These are phyloP conservation scores for Phialophora tarda DNA, from an alignment of 2,329 filamentous ascomycete genomes.

Conservation along the genomic window DNA sequence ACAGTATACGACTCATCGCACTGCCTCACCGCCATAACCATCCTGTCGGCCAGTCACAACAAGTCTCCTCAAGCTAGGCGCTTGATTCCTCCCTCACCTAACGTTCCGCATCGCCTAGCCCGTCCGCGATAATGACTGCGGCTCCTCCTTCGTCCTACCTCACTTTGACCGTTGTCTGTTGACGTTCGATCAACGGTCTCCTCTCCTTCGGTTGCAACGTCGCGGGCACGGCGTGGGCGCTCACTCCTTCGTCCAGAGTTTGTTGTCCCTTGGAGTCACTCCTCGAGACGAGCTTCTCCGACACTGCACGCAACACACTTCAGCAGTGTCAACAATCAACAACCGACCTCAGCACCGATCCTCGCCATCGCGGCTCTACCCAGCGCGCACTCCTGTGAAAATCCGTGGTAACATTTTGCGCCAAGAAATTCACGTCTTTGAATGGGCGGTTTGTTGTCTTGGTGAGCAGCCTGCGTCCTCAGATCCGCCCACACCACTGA, in stretches of 20 bases:
- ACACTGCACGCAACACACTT: slow-evolving; percentile 1
- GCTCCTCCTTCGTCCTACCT: slow-evolving; percentile 23
- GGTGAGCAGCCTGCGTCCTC: slow-evolving; percentile 15
- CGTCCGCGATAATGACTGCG: slow-evolving; percentile 27
- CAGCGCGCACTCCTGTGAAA: slow-evolving; percentile 1
- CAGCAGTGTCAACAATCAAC: slow-evolving; percentile 18
- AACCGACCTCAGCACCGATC: background rate
- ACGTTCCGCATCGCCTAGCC: slow-evolving; percentile 6
- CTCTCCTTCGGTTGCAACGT: slow-evolving; percentile 22
- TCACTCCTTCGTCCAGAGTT: slow-evolving; percentile 13
- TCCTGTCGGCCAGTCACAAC: slow-evolving; percentile 25
- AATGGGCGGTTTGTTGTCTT: slow-evolving; percentile 12
- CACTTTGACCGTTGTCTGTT: slow-evolving; percentile 32
- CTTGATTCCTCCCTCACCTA: slow-evolving; percentile 15
- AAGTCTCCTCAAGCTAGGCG: slow-evolving; percentile 6
- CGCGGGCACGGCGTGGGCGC: slow-evolving; percentile 34
- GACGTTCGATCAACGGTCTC: slow-evolving; percentile 26
- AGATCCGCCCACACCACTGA: slow-evolving; percentile 14
- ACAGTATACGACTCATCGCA: slow-evolving; percentile 6
- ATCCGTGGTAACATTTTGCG: background rate
- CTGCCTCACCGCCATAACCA: slow-evolving; percentile 16
- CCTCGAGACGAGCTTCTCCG: slow-evolving; percentile 9
- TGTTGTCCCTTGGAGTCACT: slow-evolving; percentile 19
- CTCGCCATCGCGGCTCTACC: background rate
- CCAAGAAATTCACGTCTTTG: slow-evolving; percentile 12